Evolutionary conservation across 768 basidiomycete species (phyloP).

Genomic region (Rhodotorula babjevae): DNA sequence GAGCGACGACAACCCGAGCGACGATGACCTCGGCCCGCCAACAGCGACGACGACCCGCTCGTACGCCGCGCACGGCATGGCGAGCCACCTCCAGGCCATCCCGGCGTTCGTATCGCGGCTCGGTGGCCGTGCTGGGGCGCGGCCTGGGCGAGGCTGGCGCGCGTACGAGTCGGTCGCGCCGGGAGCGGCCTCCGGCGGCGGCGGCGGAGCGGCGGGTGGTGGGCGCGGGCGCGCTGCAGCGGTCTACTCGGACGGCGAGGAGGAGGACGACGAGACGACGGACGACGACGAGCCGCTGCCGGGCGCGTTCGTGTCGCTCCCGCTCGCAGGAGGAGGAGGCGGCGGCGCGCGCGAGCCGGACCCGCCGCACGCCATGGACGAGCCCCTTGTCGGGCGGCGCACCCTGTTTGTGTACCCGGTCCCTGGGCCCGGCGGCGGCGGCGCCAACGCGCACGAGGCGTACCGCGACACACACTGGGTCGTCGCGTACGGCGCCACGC

Average conservation of each 20-base stretch:
- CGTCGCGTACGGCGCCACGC: conserved; percentile 21
- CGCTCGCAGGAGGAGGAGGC: no score
- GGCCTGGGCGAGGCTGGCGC: conserved; percentile 25
- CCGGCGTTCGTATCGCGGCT: conserved; percentile 20
- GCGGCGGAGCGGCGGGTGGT: background rate
- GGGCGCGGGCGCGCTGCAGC: background rate
- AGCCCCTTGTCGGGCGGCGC: conserved; percentile 7
- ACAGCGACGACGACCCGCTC: background rate
- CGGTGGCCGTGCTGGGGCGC: background rate
- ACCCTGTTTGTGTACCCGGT: conserved; percentile 34
- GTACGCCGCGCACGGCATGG: background rate
- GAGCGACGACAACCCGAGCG: conserved; percentile 1
- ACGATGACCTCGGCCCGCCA: background rate
- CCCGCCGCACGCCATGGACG: conserved; percentile 2
- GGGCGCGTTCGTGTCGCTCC: conserved; percentile 24
- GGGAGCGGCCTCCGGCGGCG: background rate
- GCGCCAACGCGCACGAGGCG: background rate
- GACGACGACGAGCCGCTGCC: conserved; percentile 17
- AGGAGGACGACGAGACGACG: conserved; percentile 11
- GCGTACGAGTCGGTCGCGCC: conserved; percentile 24
- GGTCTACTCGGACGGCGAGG: conserved; percentile 13
- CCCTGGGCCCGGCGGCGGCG: background rate
- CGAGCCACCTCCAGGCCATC: conserved; percentile 1
- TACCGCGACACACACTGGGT: conserved; percentile 33
- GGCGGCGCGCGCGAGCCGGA: no score